Evolutionary conservation across 2,329 filamentous ascomycete species (phyloP).

Genomic region (Diaporthe longicolla): DNA sequence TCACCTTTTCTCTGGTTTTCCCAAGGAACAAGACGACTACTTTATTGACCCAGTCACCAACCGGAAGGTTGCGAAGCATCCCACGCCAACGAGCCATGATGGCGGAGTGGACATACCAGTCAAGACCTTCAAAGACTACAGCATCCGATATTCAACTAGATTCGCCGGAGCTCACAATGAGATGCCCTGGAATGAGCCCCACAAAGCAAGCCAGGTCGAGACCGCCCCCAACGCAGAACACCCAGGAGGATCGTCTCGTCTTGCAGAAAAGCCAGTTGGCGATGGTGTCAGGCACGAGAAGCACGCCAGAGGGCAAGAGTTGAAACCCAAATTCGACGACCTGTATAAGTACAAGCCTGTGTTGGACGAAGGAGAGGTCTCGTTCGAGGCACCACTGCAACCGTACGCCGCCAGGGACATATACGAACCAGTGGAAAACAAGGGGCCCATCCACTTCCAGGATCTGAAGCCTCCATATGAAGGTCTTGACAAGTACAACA

Average conservation of each 20-base stretch:
- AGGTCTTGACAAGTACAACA: conserved; percentile 58
- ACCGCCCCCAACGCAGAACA: conserved; percentile 49
- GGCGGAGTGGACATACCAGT: conserved; percentile 46
- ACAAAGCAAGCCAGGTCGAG: conserved; percentile 51
- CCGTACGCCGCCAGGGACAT: conserved; percentile 46
- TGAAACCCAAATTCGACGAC: conserved; percentile 52
- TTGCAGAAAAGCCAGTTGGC: conserved; percentile 14
- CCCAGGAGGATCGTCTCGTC: background rate
- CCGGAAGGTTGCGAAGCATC: conserved; percentile 58
- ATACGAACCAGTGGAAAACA: conserved; percentile 53
- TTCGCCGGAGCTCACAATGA: conserved; percentile 41
- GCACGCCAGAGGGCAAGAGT: conserved; percentile 49
- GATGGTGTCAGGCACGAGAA: conserved; percentile 46
- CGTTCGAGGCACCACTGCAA: conserved; percentile 48
- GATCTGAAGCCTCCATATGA: conserved; percentile 54
- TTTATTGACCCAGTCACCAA: conserved; percentile 73
- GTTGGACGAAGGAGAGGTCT: conserved; percentile 49
- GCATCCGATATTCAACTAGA: conserved; percentile 52
- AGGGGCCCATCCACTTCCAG: conserved; percentile 48
- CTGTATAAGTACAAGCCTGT: conserved; percentile 55
- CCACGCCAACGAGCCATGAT: conserved; percentile 44
- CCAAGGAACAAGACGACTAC: conserved; percentile 51
- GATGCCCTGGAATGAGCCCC: conserved; percentile 54
- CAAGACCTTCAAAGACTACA: conserved; percentile 53
- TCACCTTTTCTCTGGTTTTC: conserved; percentile 22